Evolutionary conservation across 768 basidiomycete genomes (phyloP), one percentile per base, ranked within the genome.

Genomic region (Tricholoma sp.): DNA sequence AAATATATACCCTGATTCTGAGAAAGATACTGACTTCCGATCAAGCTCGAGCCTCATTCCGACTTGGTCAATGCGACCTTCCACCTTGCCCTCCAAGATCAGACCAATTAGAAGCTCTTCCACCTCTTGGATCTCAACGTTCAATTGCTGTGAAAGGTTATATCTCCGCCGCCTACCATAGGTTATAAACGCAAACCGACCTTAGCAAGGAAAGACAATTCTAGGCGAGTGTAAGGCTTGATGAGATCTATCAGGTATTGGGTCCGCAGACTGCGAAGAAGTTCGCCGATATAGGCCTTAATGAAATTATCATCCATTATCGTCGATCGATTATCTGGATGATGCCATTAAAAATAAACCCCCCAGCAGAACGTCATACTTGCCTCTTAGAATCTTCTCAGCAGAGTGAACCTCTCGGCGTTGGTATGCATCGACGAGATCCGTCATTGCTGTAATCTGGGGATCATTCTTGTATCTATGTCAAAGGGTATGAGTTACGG

Each of bases 231-330:
- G 74, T 99, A 99, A 7, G 97, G 95, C 70, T 95, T 96, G 78
- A 98, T 97, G 59, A 98, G 84, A 67, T 98, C 97, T 63, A 98
- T 94, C 63, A 99, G 83, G 68, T 98, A 99, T 66, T 96, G 94
- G 0, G 97, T 98, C 6, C 97, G 83, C 57, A 99, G 74, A 67
- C 93, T 95, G 52, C 91, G 89, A 58, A 99, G 80, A 18, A 99
- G 85, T 71, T 98, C 97, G 60, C 94, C 95, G 53, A 98, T 98
- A 73, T 98, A 96, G n/a, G 81, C 80, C 29, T 88, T 83, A 68
- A 99, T 98, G 76, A 99, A 99, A 0, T 82, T 69, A 67, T 99
- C 97, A 62, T 92, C 91, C 87, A 97, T 94, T 69, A 99, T 98
- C 0, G 97, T 98, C 9, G 90, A 80, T 45, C 85, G 87, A 68